Percentiles rank a stretch among this genome's conserved stretches.
phyloP scores from a whole-genome alignment of 331 rosid species.

The Acacia pycnantha region DNA sequence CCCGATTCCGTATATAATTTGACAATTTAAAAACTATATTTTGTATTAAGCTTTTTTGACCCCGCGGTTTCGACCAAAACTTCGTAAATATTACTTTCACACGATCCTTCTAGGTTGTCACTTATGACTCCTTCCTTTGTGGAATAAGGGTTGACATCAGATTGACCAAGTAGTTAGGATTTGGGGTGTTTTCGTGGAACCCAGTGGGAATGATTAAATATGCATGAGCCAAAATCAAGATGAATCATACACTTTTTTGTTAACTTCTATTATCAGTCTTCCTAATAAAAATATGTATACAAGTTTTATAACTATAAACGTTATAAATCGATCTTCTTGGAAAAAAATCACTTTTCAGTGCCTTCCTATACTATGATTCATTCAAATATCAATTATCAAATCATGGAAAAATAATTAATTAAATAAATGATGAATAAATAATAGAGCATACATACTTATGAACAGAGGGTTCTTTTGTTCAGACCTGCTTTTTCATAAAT shows the following conservation, averaged over 20 bases:
- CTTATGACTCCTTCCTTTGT: not conserved
- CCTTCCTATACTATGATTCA: not conserved
- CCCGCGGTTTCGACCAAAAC: not conserved
- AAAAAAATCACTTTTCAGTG: not conserved
- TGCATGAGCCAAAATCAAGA: not conserved
- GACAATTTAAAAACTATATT: not conserved
- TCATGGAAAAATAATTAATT: not conserved
- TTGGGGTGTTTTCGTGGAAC: not conserved
- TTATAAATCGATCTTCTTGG: not conserved
- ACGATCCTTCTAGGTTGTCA: not conserved
- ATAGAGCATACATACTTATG: not conserved
- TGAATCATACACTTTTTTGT: not conserved
- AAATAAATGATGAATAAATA: not conserved
- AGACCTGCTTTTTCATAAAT: not conserved
- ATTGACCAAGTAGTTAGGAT: not conserved
- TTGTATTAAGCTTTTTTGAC: not conserved
- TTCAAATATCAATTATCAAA: not conserved
- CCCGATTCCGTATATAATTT: not conserved
- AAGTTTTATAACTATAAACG: not conserved
- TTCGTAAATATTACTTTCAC: not conserved
- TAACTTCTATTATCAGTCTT: not conserved
- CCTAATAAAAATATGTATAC: not conserved
- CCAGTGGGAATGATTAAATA: not conserved
- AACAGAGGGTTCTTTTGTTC: not conserved
- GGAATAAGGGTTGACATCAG: not conserved